These are phyloP conservation scores for Sphaerosporella brunnea DNA, from an alignment of 495 filamentous ascomycete species.

Conservation along the genomic window DNA sequence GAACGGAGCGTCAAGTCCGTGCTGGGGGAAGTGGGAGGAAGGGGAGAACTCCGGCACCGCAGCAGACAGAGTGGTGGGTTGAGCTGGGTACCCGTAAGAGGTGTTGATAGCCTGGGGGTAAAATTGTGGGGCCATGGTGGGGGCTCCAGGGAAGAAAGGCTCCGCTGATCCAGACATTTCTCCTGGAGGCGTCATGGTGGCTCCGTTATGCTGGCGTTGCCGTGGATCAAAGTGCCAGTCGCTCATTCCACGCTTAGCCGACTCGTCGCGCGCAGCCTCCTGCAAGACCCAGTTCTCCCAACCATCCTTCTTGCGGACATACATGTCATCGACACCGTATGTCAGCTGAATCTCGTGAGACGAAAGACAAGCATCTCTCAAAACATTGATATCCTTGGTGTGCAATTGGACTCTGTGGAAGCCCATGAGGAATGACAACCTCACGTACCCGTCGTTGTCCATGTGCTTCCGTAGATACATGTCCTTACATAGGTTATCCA, in stretches of 20 bases:
- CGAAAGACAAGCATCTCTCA: slow-evolving; percentile 54
- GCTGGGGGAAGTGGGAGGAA: slow-evolving; percentile 26
- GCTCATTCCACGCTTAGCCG: slow-evolving; percentile 27
- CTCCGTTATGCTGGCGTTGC: slow-evolving; percentile 8
- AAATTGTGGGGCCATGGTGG: background rate
- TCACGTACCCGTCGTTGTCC: slow-evolving; percentile 89
- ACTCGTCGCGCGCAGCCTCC: slow-evolving; percentile 40
- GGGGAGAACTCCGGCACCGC: slow-evolving; percentile 63
- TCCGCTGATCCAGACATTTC: slow-evolving; percentile 24
- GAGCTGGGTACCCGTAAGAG: background rate
- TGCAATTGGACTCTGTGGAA: slow-evolving; percentile 73
- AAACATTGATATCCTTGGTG: slow-evolving; percentile 50
- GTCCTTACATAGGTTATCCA: slow-evolving; percentile 93
- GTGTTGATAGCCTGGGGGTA: background rate
- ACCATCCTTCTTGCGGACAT: slow-evolving; percentile 56
- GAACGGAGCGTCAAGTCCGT: background rate
- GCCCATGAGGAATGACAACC: slow-evolving; percentile 49
- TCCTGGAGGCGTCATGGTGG: slow-evolving; percentile 8
- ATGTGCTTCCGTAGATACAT: slow-evolving; percentile 73
- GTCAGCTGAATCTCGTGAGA: slow-evolving; percentile 54
- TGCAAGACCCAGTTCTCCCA: slow-evolving; percentile 70
- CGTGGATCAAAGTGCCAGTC: slow-evolving; percentile 10
- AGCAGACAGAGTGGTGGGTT: slow-evolving; percentile 37
- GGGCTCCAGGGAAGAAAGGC: slow-evolving; percentile 15
- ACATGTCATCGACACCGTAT: slow-evolving; percentile 50